Base-by-base conservation (phyloP, 768 basidiomycete species). In the Hirschioporus abietinus region DNA sequence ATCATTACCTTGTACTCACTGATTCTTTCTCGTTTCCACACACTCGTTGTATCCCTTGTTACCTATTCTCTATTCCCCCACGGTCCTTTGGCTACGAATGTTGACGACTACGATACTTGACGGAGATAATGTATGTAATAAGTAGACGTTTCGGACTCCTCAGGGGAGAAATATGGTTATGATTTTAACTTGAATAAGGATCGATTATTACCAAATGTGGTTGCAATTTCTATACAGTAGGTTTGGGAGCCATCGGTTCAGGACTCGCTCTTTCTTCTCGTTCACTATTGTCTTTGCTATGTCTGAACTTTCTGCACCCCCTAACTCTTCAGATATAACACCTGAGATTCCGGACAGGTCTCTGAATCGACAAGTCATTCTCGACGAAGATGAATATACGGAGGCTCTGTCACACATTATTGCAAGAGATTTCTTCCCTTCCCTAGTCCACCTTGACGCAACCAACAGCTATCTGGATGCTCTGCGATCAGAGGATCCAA, bases 341-440 rank as follows among this genome's bases (percentile, higher is more conserved):
- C 12, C 42, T 52, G 42, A 76, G 0, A 60, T 67, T 0, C 63
- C 72, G 25, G 78, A 80, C 69, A 84, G 83, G 26, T 94, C 92
- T 20, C 80, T 94, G 66, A 90, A 90, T 73, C 79, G 82, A 17
- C 92, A 94, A 72, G 72, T 82, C 15, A 82, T 93, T 17, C 84
- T 93, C 17, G 91, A 93, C 63, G 97, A 99, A 81, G 97, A 99
- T 69, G 94, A 95, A 74, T 99, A 99, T 76, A 95, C 94, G 1
- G 88, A 86, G 60, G 92, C 91, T 1, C 83, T 99, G 24, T 93
- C 93, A 12, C 85, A 88, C 61, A 98, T 99, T 72, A 99, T 99
- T 72, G 91, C 93, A 52, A 89, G 97, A 63, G 96, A 99, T 78
- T 99, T 99, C 84, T 99, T 99, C 73, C 97, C 97, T 0, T 93